Evolutionary conservation across 805 yeast genomes (phyloP), one percentile per base, ranked within the genome.

Genomic region (Candida koratica): DNA sequence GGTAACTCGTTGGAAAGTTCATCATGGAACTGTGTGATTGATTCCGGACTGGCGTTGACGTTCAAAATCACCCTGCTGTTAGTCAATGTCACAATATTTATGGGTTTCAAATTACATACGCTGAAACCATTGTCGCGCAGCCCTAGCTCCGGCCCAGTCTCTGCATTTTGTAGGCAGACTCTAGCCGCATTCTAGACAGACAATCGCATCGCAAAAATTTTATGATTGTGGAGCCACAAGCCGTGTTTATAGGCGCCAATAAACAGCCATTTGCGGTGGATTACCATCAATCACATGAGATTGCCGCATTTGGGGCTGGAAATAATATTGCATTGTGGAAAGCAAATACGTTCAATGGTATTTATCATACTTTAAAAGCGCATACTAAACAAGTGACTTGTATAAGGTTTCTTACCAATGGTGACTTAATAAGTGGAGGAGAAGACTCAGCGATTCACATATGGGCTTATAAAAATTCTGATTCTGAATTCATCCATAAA

Each of bases 231-330:
- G 24, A 16, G 3, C 59, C 63, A 30, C 82, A 78, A 38, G 84
- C 83, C 12, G 64, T 79, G 4, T 81, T 83, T 52, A 65, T 75
- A 13, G 94, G 94, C 11, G 87, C 86, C 23, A 84, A 84, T 53
- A 73, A 71, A 41, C 86, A 81, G 47, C 62, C 77, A 4, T 75
- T 71, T 41, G 76, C 73, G 5, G 70, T 79, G 16, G 88, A 78
- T 48, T 72, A 70, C 45, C 64, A 69, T 40, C 36, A 51, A 0
- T 36, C 38, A 1, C 46, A 48, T 8, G 50, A 62, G 15, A 37
- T 72, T 4, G 67, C 83, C 5, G 94, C 93, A 0, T 85, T 69
- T 55, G 95, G 89, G 6, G 86, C 93, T 0, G 75, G 77, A 1
- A 69, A 64, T 28, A 70, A 75, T 12, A 63, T 84, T 33, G 87